A percentile compares a stretch with the other conserved stretches of the same genome.
phyloP scores from a whole-genome alignment of 495 filamentous ascomycete species.

The Penicillium ucsense region DNA sequence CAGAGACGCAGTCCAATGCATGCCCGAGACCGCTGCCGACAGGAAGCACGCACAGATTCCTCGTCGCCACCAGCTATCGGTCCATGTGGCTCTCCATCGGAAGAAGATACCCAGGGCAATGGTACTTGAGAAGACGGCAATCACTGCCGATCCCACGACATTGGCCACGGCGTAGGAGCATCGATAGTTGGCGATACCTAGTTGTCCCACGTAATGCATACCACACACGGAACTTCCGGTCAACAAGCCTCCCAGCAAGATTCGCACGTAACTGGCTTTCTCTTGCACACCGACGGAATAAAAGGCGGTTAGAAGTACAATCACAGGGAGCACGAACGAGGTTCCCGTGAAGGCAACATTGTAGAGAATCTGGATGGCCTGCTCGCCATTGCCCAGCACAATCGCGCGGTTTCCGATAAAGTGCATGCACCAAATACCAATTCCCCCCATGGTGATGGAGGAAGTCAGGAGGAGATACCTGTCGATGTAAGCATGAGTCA shows the following conservation, averaged over 20 bases:
- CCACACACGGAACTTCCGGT: constrained; percentile 68
- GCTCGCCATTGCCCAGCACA: constrained; percentile 49
- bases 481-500: neutral
- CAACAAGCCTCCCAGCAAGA: constrained; percentile 52
- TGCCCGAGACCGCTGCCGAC: constrained; percentile 66
- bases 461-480: constrained; percentile 65
- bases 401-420: constrained; percentile 80
- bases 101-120: constrained; percentile 68
- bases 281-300: constrained; percentile 49
- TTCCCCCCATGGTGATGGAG: constrained; percentile 68
- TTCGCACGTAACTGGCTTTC: constrained; percentile 45
- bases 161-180: constrained; percentile 45
- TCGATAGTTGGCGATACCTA: constrained; percentile 69
- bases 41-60: constrained; percentile 54
- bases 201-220: constrained; percentile 86
- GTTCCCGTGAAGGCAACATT: constrained; percentile 60
- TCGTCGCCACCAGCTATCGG: constrained; percentile 67
- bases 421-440: constrained; percentile 81
- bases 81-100: constrained; percentile 65
- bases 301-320: constrained; percentile 66
- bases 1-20: constrained; percentile 77
- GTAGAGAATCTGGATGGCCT: constrained; percentile 61
- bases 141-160: constrained; percentile 59
- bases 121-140: constrained; percentile 61
- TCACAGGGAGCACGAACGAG: constrained; percentile 73